Conservation (phyloP, 176 grass and related monocot species). For the Aegilops umbellulata region DNA sequence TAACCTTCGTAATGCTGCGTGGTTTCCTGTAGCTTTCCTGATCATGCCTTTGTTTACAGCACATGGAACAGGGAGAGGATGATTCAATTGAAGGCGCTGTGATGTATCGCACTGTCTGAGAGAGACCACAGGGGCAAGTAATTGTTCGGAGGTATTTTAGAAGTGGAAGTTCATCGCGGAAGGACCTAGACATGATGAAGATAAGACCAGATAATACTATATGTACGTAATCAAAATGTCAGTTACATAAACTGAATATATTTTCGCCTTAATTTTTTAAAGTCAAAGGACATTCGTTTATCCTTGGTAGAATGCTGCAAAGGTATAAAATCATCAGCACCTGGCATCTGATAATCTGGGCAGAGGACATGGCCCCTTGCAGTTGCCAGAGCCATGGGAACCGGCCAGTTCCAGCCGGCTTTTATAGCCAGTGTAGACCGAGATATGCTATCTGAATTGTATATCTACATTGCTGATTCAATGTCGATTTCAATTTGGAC, state of each 20-base stretch:
- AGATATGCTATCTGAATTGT: too few species aligned
- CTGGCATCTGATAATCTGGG: neutral
- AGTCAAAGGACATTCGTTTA: neutral
- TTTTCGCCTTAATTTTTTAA: neutral
- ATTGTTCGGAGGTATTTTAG: constrained; percentile 64
- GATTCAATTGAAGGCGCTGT: constrained; percentile 89
- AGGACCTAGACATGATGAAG: neutral
- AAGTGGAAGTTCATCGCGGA: neutral
- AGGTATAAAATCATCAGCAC: neutral
- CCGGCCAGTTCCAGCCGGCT: too few species aligned
- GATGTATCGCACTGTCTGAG: constrained; percentile 70
- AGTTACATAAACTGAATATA: neutral
- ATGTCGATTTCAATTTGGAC: too few species aligned
- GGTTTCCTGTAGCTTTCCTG: neutral
- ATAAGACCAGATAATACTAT: neutral
- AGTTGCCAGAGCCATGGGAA: too few species aligned
- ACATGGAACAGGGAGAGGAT: constrained; percentile 72
- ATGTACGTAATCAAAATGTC: neutral
- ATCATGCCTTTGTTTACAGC: constrained; percentile 19
- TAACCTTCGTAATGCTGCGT: neutral
- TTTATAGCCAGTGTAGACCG: too few species aligned
- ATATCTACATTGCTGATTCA: too few species aligned
- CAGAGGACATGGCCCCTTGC: neutral
- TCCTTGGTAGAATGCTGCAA: neutral
- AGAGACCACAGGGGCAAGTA: constrained; percentile 58